Base-by-base conservation (phyloP, 768 basidiomycete species). In the Lactarius quietus region DNA sequence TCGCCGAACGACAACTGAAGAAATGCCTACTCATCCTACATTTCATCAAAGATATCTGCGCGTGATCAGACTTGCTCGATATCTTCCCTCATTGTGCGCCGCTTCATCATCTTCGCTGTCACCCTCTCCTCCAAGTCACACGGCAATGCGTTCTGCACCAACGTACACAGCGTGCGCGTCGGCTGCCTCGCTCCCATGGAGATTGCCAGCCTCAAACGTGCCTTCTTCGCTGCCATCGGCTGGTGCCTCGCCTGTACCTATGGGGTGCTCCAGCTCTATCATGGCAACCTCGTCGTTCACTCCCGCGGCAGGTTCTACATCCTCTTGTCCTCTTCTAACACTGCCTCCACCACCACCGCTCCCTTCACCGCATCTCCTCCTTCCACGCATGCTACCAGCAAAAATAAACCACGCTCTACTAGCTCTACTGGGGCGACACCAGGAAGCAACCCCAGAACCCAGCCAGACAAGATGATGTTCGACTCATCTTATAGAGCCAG, bases 131-230 rank as follows among this genome's bases (percentile, higher is more conserved):
- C 88, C 79, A 98, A 99, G 78, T 93, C 94, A 0, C 86, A 98
- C 53, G 95, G 92, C 76, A 96, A 99, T 78, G 85, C 87, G 23
- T 98, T 98, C 76, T 96, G 92, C 78, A 93, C 92, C 56, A 98
- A 98, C 76, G 86, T 83, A 63, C 86, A 95, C 73, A 98, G 98
- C 78, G 93, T 97, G 69, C 91, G 89, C 77, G 95, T 99, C 36
- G 97, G 97, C 71, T 97, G 97, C 62, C 93, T n/a, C n/a, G n/a
- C 98, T 68, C 82, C 94, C 57, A 81, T 83, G 65, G 96, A 99
- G n/a, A n/a, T n/a, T n/a, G 78, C 86, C 98, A 76, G 96, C 98
- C 79, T 99, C 67, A 97, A 99, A 79, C 83, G 92, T 74, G 96
- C 98, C 76, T 95, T 99, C 75, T 81, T 99, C 74, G 93, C 87